A percentile compares a stretch with the other conserved stretches of the same genome.
phyloP scores from a whole-genome alignment of 345 rosid species.

The Rhodamnia rubescens region DNA sequence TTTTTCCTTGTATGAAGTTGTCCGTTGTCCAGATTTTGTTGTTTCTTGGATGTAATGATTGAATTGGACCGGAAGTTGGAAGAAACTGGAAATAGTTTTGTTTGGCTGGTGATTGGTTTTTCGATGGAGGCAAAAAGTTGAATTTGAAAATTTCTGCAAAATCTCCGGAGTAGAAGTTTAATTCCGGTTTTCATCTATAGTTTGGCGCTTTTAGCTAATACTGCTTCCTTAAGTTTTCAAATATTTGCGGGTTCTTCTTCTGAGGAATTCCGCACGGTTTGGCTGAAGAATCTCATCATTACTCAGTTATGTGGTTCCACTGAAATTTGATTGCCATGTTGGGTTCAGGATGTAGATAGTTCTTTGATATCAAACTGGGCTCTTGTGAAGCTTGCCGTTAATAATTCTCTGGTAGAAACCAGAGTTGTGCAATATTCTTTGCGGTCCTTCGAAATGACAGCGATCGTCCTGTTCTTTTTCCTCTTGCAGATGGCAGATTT shows the following conservation, averaged over 20 bases:
- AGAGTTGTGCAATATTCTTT: background rate
- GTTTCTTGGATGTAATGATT: background rate
- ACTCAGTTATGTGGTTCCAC: background rate
- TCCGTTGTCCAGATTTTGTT: background rate
- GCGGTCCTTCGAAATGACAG: background rate
- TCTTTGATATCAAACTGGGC: background rate
- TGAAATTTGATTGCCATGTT: background rate
- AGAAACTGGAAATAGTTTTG: background rate
- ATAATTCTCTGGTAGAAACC: background rate
- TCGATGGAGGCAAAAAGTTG: background rate
- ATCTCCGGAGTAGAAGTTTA: background rate
- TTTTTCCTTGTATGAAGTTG: background rate
- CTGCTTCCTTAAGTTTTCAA: background rate
- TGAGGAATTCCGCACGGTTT: background rate
- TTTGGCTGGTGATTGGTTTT: background rate
- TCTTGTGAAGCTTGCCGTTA: background rate
- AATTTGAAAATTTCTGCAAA: background rate
- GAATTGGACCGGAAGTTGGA: background rate
- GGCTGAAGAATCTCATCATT: background rate
- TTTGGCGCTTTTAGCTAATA: background rate
- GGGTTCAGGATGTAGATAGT: background rate
- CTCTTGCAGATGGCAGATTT: conserved; percentile 37
- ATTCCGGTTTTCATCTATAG: background rate
- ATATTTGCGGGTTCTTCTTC: background rate
- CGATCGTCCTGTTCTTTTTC: background rate